Conservation (phyloP, 352 stramenopile genomes). For the Globisporangium perplexum region DNA sequence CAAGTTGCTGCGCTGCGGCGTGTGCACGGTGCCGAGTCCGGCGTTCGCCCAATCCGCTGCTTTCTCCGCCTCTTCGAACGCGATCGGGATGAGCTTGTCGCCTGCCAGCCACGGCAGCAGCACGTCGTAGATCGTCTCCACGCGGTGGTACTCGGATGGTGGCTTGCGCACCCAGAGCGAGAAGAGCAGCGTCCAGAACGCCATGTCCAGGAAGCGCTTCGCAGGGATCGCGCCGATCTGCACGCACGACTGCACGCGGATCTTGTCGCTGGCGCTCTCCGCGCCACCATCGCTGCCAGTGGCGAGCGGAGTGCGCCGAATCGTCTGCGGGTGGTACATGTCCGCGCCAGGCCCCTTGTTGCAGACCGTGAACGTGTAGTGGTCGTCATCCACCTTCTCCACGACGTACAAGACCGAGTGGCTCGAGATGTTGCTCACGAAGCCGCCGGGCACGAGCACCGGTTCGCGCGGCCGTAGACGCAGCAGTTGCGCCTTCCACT, state of each 20-base stretch:
- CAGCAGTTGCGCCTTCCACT: slow-evolving; percentile 60
- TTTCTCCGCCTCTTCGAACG: slow-evolving; percentile 32
- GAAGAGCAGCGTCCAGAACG: slow-evolving; percentile 81
- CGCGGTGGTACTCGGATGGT: slow-evolving; percentile 81
- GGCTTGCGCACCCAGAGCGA: slow-evolving; percentile 83
- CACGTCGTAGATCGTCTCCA: slow-evolving; percentile 88
- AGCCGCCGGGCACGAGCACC: slow-evolving; percentile 71
- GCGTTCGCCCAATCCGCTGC: slow-evolving; percentile 22
- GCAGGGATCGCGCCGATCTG: slow-evolving; percentile 56
- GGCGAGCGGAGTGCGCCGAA: neutral
- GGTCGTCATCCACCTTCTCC: slow-evolving; percentile 51
- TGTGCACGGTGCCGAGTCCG: slow-evolving; percentile 36
- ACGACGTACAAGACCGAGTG: slow-evolving; percentile 83
- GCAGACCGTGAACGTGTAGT: slow-evolving; percentile 82
- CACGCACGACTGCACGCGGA: slow-evolving; percentile 75
- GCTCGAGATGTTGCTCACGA: slow-evolving; percentile 60
- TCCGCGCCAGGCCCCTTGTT: slow-evolving; percentile 85
- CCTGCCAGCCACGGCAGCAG: slow-evolving; percentile 82
- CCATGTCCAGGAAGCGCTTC: slow-evolving; percentile 72
- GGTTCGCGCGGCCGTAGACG: slow-evolving; percentile 34
- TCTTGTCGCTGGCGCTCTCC: slow-evolving; percentile 41
- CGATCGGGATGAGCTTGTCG: slow-evolving; percentile 65
- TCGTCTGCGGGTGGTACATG: slow-evolving; percentile 67
- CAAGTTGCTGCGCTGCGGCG: slow-evolving; percentile 62
- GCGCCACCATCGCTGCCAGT: neutral